These are phyloP conservation scores for Globisporangium parvum DNA, from an alignment of 352 stramenopile species.

Conservation along the genomic window DNA sequence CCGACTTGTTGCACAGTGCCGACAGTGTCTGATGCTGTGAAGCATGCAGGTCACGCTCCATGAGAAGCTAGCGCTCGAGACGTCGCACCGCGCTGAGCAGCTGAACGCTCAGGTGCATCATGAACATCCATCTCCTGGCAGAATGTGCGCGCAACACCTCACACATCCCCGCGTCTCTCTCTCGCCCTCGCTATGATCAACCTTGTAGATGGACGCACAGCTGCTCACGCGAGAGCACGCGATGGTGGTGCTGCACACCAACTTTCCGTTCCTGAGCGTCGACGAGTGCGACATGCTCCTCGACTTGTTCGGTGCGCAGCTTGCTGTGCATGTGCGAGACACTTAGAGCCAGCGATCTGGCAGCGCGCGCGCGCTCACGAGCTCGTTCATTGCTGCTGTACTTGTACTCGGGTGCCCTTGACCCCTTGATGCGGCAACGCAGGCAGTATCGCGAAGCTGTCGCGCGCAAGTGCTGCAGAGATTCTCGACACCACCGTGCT, in stretches of 20 bases:
- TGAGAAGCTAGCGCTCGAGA: constrained; percentile 42
- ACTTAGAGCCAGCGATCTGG: neutral
- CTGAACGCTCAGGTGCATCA: constrained; percentile 32
- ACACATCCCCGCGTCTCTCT: neutral
- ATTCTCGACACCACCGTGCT: constrained; percentile 64
- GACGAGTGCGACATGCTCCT: constrained; percentile 78
- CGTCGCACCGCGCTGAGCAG: constrained; percentile 36
- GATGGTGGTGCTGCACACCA: constrained; percentile 31
- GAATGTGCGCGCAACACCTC: neutral
- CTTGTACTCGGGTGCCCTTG: neutral
- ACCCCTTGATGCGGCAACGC: too few species aligned
- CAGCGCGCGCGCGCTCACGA: too few species aligned
- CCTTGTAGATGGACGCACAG: constrained; percentile 34
- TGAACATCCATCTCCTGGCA: neutral
- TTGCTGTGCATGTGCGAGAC: neutral
- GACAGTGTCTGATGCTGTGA: neutral
- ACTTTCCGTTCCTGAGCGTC: constrained; percentile 49
- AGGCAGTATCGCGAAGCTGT: constrained; percentile 50
- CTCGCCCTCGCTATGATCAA: neutral
- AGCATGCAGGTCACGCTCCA: constrained; percentile 38
- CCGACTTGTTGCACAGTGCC: too few species aligned
- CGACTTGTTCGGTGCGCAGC: constrained; percentile 55
- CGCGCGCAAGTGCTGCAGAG: constrained; percentile 36
- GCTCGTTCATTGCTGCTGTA: neutral
- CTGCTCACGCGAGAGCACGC: constrained; percentile 43